phyloP scores from a whole-genome alignment of 495 filamentous ascomycete genomes.

The Penicilliopsis zonata region DNA sequence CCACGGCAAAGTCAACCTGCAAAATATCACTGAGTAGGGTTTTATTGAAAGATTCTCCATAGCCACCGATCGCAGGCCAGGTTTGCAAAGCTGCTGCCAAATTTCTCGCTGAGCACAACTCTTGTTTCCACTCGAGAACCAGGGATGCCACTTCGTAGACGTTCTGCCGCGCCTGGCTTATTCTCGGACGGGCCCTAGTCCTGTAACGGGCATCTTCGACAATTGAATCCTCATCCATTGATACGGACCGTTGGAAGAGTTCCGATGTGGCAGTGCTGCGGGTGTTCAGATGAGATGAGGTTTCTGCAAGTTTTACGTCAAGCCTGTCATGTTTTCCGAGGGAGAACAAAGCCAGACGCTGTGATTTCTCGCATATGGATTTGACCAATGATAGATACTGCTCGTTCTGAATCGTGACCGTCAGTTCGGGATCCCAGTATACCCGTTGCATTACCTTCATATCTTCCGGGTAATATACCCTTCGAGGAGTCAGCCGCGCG shows the following conservation, averaged over 20 bases:
- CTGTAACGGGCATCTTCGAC: too few species aligned
- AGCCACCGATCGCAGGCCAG: slow-evolving; percentile 30
- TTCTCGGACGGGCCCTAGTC: neutral
- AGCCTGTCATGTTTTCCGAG: neutral
- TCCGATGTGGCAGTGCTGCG: neutral
- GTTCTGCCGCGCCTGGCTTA: slow-evolving; percentile 3
- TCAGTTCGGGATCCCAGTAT: slow-evolving; percentile 29
- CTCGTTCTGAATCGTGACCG: slow-evolving; percentile 43
- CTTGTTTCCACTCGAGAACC: slow-evolving; percentile 12
- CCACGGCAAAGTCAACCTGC: slow-evolving; percentile 13
- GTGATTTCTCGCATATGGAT: slow-evolving; percentile 27
- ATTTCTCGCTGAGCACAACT: slow-evolving; percentile 10
- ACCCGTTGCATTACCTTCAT: slow-evolving; percentile 37
- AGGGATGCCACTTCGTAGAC: slow-evolving; percentile 17
- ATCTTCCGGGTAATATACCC: slow-evolving; percentile 44
- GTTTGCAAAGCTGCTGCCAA: slow-evolving; percentile 17
- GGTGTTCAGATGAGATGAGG: slow-evolving; percentile 12
- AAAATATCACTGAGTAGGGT: slow-evolving; percentile 19
- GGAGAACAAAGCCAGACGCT: slow-evolving; percentile 18
- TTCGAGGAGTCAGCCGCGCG: slow-evolving; percentile 36
- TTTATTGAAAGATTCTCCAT: slow-evolving; percentile 13
- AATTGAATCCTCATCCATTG: too few species aligned
- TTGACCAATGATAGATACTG: slow-evolving; percentile 24
- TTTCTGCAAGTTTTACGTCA: neutral
- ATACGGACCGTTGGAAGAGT: neutral